phyloP scores from a whole-genome alignment of 2,329 filamentous ascomycete species.

The Fusarium decemcellulare region DNA sequence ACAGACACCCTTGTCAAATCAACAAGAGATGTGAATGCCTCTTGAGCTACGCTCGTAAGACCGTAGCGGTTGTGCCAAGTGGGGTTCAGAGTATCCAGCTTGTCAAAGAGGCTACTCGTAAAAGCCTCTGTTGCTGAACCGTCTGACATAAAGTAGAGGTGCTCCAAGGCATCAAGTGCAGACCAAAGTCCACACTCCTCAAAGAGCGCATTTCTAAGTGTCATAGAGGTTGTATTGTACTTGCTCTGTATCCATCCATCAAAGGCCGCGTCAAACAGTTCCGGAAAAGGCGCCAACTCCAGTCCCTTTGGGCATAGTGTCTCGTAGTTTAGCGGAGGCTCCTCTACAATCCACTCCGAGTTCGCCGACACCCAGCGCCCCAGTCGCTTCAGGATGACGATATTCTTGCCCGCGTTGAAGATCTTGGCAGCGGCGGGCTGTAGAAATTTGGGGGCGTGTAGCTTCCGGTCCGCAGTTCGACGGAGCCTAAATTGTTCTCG shows the following conservation, averaged over 20 bases:
- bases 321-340: constrained; percentile 69
- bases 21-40: constrained; percentile 73
- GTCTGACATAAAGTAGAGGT: constrained; percentile 83
- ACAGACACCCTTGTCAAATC: constrained; percentile 76
- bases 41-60: constrained; percentile 82
- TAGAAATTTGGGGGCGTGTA: constrained; percentile 83
- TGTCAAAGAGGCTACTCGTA: constrained; percentile 79
- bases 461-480: constrained; percentile 67
- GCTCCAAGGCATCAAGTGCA: constrained; percentile 76
- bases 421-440: constrained; percentile 78
- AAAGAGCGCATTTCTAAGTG: constrained; percentile 77
- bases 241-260: constrained; percentile 83
- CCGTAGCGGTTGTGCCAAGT: constrained; percentile 87
- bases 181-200: constrained; percentile 76
- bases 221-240: constrained; percentile 77
- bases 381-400: constrained; percentile 84
- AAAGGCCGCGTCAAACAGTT: constrained; percentile 80
- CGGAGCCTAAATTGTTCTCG: constrained; percentile 79
- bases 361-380: constrained; percentile 63
- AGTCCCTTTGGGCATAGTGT: constrained; percentile 65
- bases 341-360: constrained; percentile 49
- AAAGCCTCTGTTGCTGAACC: constrained; percentile 77
- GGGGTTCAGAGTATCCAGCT: constrained; percentile 73
- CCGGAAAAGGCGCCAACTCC: constrained; percentile 77
- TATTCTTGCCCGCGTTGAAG: constrained; percentile 90